These are phyloP conservation scores for Leishmania gerbilli DNA, from an alignment of 208 protist genomes.

Conservation along the genomic window DNA sequence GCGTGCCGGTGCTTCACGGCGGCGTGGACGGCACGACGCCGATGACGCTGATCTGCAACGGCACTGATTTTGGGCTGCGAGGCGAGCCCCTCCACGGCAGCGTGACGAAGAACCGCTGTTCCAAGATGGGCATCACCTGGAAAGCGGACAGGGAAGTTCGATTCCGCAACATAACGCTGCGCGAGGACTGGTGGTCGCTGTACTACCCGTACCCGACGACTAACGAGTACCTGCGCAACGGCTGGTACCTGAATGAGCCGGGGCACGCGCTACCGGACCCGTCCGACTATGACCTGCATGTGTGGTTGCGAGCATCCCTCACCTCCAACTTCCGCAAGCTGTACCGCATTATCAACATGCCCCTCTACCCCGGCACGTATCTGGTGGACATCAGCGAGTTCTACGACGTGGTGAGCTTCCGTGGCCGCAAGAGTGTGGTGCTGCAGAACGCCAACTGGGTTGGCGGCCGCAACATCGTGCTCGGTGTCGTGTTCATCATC, in stretches of 20 bases:
- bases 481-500: constrained; percentile 64
- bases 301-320: constrained; percentile 96
- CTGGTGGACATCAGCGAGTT: constrained; percentile 90
- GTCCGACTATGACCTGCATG: constrained; percentile 95
- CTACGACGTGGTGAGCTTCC: constrained; percentile 93
- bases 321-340: constrained; percentile 97
- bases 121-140: constrained; percentile 92
- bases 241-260: constrained; percentile 85
- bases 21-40: constrained; percentile 26
- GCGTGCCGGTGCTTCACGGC: constrained; percentile 14
- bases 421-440: constrained; percentile 95
- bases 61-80: constrained; percentile 57
- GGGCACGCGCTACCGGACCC: constrained; percentile 82
- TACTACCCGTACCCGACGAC: constrained; percentile 66
- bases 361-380: constrained; percentile 69
- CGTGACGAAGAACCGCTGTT: constrained; percentile 54
- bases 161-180: constrained; percentile 65
- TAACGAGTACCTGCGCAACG: constrained; percentile 78
- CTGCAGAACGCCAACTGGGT: constrained; percentile 83
- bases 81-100: constrained; percentile 52
- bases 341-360: constrained; percentile 90
- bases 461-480: constrained; percentile 36
- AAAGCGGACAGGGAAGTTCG: constrained; percentile 87
- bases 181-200: constrained; percentile 62
- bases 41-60: constrained; percentile 70